A percentile compares a stretch with the other conserved stretches of the same genome.
These are phyloP conservation scores for Phaeoacremonium minimum DNA, from an alignment of 2,329 filamentous ascomycete genomes.

Conservation along the genomic window DNA sequence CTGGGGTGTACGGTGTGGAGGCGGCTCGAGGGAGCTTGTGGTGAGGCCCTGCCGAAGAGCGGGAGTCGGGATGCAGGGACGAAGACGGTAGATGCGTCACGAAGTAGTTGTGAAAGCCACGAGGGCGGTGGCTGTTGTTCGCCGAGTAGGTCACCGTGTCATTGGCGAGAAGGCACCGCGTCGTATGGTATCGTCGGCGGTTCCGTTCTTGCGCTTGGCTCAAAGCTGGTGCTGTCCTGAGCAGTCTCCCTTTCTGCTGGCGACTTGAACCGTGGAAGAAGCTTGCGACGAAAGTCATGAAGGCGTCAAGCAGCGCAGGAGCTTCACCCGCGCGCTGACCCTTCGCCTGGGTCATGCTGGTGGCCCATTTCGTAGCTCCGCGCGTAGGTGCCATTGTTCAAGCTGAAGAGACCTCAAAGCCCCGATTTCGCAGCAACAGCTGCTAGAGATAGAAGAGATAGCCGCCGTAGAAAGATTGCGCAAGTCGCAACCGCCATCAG, in stretches of 20 bases:
- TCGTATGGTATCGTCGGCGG: constrained; percentile 5
- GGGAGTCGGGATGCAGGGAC: constrained; percentile 84
- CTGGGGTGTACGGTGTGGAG: constrained; percentile 69
- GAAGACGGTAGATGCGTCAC: constrained; percentile 93
- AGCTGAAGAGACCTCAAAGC: too few species aligned
- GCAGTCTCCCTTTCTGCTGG: too few species aligned
- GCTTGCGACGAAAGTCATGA: constrained; percentile 19
- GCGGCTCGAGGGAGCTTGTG: constrained; percentile 85
- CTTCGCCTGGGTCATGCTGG: too few species aligned
- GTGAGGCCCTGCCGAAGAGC: constrained; percentile 57
- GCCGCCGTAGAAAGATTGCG: too few species aligned
- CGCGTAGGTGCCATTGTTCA: too few species aligned
- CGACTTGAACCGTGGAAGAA: constrained; percentile 13
- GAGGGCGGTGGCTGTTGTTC: too few species aligned
- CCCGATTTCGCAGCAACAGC: too few species aligned
- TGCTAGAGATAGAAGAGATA: too few species aligned
- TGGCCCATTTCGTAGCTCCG: too few species aligned
- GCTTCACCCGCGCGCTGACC: too few species aligned
- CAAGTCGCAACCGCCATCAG: too few species aligned
- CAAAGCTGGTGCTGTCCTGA: constrained; percentile 2
- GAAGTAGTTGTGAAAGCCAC: constrained; percentile 91
- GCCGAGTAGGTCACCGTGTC: neutral
- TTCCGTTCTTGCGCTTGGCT: constrained; percentile 2
- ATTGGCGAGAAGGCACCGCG: constrained; percentile 4
- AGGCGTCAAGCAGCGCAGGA: constrained; percentile 15